phyloP scores from a whole-genome alignment of 768 basidiomycete genomes.

The Trametes meyenii region DNA sequence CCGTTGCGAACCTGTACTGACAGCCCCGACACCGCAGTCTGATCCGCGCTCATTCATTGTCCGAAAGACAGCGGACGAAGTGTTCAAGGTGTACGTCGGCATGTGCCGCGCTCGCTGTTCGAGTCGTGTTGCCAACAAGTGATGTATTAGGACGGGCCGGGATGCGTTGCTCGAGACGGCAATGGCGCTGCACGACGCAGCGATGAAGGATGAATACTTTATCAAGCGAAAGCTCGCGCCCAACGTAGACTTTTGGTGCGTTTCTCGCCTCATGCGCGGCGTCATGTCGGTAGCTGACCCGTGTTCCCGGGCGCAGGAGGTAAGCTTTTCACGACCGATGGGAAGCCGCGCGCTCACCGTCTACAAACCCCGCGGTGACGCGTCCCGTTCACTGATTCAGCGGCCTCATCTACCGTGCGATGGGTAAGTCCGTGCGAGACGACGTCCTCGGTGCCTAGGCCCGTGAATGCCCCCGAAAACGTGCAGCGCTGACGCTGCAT shows the following conservation, averaged over 20 bases:
- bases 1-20: background rate
- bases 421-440: slow-evolving; percentile 58
- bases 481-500: background rate
- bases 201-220: slow-evolving; percentile 91
- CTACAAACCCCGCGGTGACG: slow-evolving; percentile 14
- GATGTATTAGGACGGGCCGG: slow-evolving; percentile 65
- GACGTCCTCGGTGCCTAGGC: slow-evolving; percentile 2
- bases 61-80: slow-evolving; percentile 86
- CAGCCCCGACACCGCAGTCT: slow-evolving; percentile 49
- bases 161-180: slow-evolving; percentile 88
- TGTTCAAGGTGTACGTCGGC: slow-evolving; percentile 76
- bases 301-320: slow-evolving; percentile 50
- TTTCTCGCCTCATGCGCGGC: slow-evolving; percentile 12
- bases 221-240: slow-evolving; percentile 79
- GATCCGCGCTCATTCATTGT: slow-evolving; percentile 93
- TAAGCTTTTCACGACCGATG: slow-evolving; percentile 25
- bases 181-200: slow-evolving; percentile 84
- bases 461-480: background rate
- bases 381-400: slow-evolving; percentile 39
- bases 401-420: slow-evolving; percentile 88
- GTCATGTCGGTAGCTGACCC: slow-evolving; percentile 2
- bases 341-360: slow-evolving; percentile 1
- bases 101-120: background rate
- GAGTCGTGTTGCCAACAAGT: background rate
- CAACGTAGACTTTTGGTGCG: slow-evolving; percentile 91